phyloP scores from a whole-genome alignment of 371 early-diverging fungal species.

The Saksenaea vasiformis region DNA sequence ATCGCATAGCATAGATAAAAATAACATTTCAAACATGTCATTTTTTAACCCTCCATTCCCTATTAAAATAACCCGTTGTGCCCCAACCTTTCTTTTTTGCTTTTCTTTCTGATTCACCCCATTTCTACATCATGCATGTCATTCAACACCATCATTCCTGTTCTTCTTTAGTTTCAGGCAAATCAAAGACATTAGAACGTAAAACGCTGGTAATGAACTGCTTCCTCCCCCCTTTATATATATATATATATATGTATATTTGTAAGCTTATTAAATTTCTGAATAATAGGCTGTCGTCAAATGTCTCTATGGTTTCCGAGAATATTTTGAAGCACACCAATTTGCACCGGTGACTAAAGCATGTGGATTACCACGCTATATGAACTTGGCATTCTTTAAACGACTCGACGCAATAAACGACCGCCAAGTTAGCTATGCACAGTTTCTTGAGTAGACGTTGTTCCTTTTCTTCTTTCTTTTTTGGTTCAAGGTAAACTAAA shows the following conservation, averaged over 20 bases:
- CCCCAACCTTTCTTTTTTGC: neutral
- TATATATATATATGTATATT: neutral
- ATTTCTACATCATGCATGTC: neutral
- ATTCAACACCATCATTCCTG: neutral
- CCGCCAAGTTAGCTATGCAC: neutral
- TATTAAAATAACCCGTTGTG: neutral
- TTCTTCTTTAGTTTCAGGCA: slow-evolving; percentile 4
- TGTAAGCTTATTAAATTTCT: neutral
- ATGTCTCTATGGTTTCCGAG: slow-evolving; percentile 21
- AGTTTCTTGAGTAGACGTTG: neutral
- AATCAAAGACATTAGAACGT: neutral
- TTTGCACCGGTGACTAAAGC: slow-evolving; percentile 54
- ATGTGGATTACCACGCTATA: slow-evolving; percentile 54
- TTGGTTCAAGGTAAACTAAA: too few species aligned
- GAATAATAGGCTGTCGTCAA: slow-evolving; percentile 11
- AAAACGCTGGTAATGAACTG: neutral
- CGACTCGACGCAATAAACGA: slow-evolving; percentile 24
- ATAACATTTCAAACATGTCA: neutral
- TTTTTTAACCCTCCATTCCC: slow-evolving; percentile 1
- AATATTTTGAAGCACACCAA: slow-evolving; percentile 31
- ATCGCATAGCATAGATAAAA: neutral
- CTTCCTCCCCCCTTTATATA: neutral
- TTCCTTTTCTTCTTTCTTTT: too few species aligned
- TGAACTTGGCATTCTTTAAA: slow-evolving; percentile 59
- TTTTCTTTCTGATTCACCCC: neutral